Conservation (phyloP, 176 grass and related monocot species). For the Aegilops longissima region DNA sequence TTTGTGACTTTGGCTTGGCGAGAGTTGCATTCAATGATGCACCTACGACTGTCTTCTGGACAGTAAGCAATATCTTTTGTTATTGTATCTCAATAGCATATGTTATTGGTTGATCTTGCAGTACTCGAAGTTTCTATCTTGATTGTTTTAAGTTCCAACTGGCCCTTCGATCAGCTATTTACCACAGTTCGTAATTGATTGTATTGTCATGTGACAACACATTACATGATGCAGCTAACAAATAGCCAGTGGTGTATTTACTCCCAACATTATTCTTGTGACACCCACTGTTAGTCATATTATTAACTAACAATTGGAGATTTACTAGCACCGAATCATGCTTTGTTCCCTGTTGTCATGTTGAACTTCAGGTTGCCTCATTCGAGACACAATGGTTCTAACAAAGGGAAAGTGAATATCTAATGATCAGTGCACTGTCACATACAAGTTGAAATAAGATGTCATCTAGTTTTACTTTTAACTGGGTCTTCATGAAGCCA, state of each 20-base stretch:
- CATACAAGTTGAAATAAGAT: not conserved
- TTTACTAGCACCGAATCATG: not conserved
- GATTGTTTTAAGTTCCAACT: not conserved
- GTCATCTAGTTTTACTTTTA: not conserved
- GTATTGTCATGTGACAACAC: not conserved
- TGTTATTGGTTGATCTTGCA: not conserved
- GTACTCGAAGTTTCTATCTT: not conserved
- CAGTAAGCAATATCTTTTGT: slow-evolving; percentile 31
- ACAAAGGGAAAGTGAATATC: not conserved
- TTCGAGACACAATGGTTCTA: not conserved
- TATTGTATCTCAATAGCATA: slow-evolving; percentile 3
- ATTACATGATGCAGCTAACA: not conserved
- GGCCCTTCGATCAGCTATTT: not conserved
- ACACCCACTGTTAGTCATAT: not conserved
- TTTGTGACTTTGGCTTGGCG: slow-evolving; percentile 44
- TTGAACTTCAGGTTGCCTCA: not conserved
- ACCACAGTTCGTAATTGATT: not conserved
- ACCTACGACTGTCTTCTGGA: slow-evolving; percentile 50
- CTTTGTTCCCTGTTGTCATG: not conserved
- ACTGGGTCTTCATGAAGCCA: not conserved
- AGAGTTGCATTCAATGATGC: slow-evolving; percentile 47
- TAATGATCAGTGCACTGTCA: not conserved
- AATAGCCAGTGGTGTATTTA: not conserved
- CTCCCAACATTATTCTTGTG: not conserved
- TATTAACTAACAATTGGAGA: not conserved